Evolutionary conservation across 2,329 filamentous ascomycete genomes (phyloP), one percentile per base, ranked within the genome.

Genomic region (Diaporthe helianthi): DNA sequence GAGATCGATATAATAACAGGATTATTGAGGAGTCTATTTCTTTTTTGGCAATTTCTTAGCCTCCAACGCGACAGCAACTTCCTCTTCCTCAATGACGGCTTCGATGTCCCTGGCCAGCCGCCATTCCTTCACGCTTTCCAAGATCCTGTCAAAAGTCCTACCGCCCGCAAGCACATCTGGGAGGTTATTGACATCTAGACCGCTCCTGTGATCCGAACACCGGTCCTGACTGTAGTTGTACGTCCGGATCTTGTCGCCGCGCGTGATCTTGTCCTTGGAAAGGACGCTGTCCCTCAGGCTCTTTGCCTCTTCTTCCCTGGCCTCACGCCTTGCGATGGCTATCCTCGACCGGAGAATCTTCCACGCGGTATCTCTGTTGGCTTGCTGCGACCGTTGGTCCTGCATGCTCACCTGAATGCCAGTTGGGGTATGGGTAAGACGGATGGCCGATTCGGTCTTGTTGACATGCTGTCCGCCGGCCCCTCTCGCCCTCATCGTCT

Each of bases 401-500:
- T 99, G 96, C 86, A 98, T 97, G 15, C 90, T 91, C 17, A 98
- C 94, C 2, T 93, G 89, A 0, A 90, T 96, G 53, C 92, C 92
- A 0, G 94, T 97, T 2, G 96, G 96, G 8, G 92, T 80, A 82
- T 99, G 96, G 2, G 94, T 98, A 75, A 99, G 85, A 12, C 96
- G 91, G 71, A 99, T 93, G 4, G 96, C 96, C 36, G 93, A 97
- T 82, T 99, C 96, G 0, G 96, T 99, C 79, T 95, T 98, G 82
- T 99, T 99, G 78, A 99, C 96, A 80, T 99, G 96, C 82, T 99
- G 96, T 0, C 96, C 96, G 38, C 96, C 96, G 0, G 96, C 95
- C 70, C 96, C 96, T 54, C 93, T 85, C 0, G 96, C 94, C 19
- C 94, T 88, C 94, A 98, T 97, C 71, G 94, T 93, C 78, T 99